These are phyloP conservation scores for Sutorius australiensis DNA, from an alignment of 768 basidiomycete genomes.

Conservation along the genomic window DNA sequence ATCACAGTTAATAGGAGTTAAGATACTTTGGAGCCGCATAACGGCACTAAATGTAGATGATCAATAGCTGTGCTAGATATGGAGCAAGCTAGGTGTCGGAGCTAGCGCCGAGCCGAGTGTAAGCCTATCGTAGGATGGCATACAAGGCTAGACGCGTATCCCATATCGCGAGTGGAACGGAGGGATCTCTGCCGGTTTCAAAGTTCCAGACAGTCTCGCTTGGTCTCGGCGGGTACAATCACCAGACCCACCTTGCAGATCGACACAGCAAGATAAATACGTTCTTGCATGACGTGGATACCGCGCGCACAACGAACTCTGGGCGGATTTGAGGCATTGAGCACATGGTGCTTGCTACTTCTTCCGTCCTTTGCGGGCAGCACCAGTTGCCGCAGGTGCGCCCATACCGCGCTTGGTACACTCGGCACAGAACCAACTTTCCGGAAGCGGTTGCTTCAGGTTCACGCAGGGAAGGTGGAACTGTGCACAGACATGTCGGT, in stretches of 20 bases:
- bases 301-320: neutral
- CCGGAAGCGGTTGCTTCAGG: slow-evolving; percentile 52
- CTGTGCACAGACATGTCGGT: slow-evolving; percentile 29
- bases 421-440: slow-evolving; percentile 57
- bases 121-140: neutral
- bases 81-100: neutral
- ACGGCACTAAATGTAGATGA: neutral
- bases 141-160: neutral
- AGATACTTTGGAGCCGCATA: neutral
- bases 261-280: slow-evolving; percentile 1
- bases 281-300: neutral
- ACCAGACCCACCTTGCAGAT: neutral
- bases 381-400: slow-evolving; percentile 23
- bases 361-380: slow-evolving; percentile 40
- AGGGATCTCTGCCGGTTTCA: neutral
- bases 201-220: neutral
- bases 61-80: neutral
- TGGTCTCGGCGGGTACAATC: neutral
- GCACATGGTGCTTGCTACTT: slow-evolving; percentile 26
- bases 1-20: neutral
- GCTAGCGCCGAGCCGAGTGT: neutral
- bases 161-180: neutral
- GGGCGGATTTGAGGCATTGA: neutral
- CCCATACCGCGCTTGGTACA: slow-evolving; percentile 41
- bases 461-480: slow-evolving; percentile 63